These are phyloP conservation scores for Sugiyamaella xylanicola DNA, from an alignment of 1,139 yeast genomes.

Conservation along the genomic window DNA sequence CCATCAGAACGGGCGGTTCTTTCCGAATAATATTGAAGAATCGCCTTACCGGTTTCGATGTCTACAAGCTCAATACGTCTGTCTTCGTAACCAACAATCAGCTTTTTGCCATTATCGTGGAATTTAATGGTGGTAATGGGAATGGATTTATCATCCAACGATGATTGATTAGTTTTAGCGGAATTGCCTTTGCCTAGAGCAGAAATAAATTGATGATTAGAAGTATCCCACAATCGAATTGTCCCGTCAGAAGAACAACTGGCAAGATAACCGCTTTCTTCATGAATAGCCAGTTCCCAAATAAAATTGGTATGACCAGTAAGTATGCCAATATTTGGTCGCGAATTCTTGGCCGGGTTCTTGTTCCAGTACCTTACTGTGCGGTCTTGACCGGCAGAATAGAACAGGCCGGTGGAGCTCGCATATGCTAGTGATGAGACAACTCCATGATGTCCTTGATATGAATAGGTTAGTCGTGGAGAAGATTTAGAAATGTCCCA, in stretches of 20 bases:
- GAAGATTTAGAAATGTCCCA: slow-evolving; percentile 28
- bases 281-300: slow-evolving; percentile 31
- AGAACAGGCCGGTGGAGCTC: slow-evolving; percentile 26
- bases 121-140: slow-evolving; percentile 27
- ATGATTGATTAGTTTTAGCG: neutral
- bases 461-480: slow-evolving; percentile 21
- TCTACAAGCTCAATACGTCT: slow-evolving; percentile 35
- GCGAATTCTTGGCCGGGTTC: slow-evolving; percentile 14
- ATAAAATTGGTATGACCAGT: slow-evolving; percentile 32
- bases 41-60: slow-evolving; percentile 32
- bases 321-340: slow-evolving; percentile 20
- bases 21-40: slow-evolving; percentile 24
- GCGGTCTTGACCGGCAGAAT: slow-evolving; percentile 34
- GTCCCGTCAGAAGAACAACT: slow-evolving; percentile 38
- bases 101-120: slow-evolving; percentile 25
- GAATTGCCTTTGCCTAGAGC: neutral
- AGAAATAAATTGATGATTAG: slow-evolving; percentile 9
- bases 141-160: slow-evolving; percentile 9
- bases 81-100: slow-evolving; percentile 36
- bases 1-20: slow-evolving; percentile 15
- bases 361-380: slow-evolving; percentile 24
- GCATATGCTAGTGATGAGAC: slow-evolving; percentile 31
- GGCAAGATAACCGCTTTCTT: slow-evolving; percentile 30
- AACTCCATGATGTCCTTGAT: slow-evolving; percentile 32
- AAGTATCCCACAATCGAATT: slow-evolving; percentile 33